A percentile compares a stretch with the other conserved stretches of the same genome.
Conservation (phyloP, 805 yeast genomes). For the Yarrowia divulgata region DNA sequence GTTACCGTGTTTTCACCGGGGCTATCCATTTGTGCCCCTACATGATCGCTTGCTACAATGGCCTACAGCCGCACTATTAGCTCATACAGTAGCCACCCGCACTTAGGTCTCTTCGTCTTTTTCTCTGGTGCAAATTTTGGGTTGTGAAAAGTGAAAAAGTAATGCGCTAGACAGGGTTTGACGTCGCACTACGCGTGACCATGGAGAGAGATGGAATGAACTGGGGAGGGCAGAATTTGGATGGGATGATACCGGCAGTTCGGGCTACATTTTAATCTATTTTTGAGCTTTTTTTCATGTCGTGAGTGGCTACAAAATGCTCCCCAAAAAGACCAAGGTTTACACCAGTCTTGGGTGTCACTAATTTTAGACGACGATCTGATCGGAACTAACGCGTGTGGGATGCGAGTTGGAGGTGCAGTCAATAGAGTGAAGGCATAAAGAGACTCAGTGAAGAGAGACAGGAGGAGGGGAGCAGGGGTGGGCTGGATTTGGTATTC, state of each 20-base stretch:
- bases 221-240: too few relatives aligned
- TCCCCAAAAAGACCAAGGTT: not conserved
- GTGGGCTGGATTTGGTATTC: too few relatives aligned
- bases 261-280: not conserved
- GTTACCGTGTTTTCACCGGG: too few relatives aligned
- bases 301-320: not conserved
- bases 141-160: constrained; percentile 12
- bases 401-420: constrained; percentile 16
- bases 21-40: too few relatives aligned
- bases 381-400: constrained; percentile 33
- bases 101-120: not conserved
- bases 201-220: not conserved
- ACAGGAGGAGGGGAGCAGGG: not conserved
- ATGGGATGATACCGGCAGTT: not conserved
- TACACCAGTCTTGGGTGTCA: not conserved
- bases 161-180: constrained; percentile 18
- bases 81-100: not conserved
- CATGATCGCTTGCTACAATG: constrained; percentile 15
- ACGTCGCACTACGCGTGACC: not conserved
- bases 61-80: constrained; percentile 15
- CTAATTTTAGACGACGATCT: constrained; percentile 34
- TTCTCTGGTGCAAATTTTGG: constrained; percentile 13
- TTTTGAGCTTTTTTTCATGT: not conserved
- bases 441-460: not conserved
- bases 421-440: not conserved